Evolutionary conservation across 306 rosid species (phyloP).

Genomic region (Citrullus colocynthis): DNA sequence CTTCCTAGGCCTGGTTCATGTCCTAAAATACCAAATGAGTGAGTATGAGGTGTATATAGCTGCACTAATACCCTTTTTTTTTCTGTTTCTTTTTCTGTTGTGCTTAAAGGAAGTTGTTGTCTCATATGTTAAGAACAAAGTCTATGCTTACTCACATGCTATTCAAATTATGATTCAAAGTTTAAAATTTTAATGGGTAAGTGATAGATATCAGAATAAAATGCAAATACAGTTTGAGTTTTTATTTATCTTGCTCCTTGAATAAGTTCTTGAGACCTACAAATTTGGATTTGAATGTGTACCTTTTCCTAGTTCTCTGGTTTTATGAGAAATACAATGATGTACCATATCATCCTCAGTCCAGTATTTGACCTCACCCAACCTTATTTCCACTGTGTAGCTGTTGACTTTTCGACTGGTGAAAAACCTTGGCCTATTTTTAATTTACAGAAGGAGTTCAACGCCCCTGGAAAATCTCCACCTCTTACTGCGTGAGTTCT

Average conservation of each 20-base stretch:
- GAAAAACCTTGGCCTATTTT: slow-evolving; percentile 85
- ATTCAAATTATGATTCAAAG: not conserved
- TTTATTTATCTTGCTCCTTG: not conserved
- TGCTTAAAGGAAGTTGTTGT: not conserved
- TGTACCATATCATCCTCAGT: not conserved
- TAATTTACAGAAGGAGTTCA: slow-evolving; percentile 79
- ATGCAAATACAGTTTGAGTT: not conserved
- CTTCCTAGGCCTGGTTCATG: not conserved
- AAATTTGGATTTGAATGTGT: not conserved
- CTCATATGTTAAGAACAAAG: not conserved
- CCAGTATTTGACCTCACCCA: slow-evolving; percentile 9
- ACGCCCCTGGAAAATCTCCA: slow-evolving; percentile 84
- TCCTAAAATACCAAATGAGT: not conserved
- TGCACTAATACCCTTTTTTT: not conserved
- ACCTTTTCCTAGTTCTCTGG: slow-evolving; percentile 1
- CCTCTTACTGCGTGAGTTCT: slow-evolving; percentile 62
- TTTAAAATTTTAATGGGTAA: not conserved
- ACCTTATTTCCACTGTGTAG: slow-evolving; percentile 27
- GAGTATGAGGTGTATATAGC: not conserved
- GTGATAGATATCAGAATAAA: not conserved
- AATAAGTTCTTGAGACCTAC: not conserved
- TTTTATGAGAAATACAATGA: slow-evolving; percentile 6
- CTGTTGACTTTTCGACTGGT: slow-evolving; percentile 85
- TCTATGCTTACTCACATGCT: not conserved
- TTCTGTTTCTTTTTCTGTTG: not conserved